These are phyloP conservation scores for Beauveria sp. DNA, from an alignment of 2,329 filamentous ascomycete genomes.

Conservation along the genomic window DNA sequence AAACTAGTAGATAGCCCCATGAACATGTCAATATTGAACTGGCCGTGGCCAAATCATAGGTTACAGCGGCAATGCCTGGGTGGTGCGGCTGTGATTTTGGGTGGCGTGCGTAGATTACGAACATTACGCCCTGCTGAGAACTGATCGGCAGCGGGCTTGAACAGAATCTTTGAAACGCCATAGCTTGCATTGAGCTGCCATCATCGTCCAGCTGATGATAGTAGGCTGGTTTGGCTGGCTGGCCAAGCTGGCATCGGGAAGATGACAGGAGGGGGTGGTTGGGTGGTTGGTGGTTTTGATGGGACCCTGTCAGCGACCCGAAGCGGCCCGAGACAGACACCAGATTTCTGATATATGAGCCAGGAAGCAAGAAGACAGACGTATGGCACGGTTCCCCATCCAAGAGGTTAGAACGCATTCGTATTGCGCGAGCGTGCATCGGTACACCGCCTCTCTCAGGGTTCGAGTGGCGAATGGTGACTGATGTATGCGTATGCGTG, in stretches of 20 bases:
- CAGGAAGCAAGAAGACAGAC: not conserved
- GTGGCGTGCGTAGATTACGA: not conserved
- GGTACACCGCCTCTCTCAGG: conserved; percentile 1
- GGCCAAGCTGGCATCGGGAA: not conserved
- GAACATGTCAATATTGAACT: too few species aligned
- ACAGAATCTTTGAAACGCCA: too few species aligned
- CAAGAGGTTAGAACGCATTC: too few species aligned
- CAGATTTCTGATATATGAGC: not conserved
- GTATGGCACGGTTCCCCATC: too few species aligned
- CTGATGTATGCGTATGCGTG: not conserved
- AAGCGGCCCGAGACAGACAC: not conserved
- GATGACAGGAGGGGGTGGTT: not conserved
- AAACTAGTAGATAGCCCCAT: not conserved
- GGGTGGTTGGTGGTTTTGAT: not conserved
- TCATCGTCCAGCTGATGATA: not conserved
- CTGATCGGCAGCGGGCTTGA: too few species aligned
- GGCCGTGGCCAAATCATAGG: not conserved
- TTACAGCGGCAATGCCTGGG: not conserved
- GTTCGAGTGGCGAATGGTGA: not conserved
- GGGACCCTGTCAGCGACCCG: not conserved
- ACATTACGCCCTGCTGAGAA: not conserved
- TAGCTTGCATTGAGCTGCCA: not conserved
- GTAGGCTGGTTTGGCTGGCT: not conserved
- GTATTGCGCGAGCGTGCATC: not conserved
- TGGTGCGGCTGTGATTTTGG: not conserved